Conservation (phyloP, 148 eudicot genomes). For the Spergularia marina region DNA sequence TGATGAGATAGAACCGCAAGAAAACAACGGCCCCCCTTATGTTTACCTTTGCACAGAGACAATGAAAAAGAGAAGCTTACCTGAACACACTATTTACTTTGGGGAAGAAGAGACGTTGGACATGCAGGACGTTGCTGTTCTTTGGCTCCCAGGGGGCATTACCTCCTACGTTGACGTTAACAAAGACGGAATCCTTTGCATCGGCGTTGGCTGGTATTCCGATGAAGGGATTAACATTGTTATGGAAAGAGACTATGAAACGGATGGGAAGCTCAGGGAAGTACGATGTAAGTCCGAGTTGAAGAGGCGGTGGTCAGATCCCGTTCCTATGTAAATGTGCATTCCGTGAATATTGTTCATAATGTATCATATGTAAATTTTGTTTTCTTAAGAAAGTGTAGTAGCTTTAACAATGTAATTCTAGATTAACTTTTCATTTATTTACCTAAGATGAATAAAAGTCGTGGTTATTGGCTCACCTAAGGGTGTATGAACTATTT, state of each 20-base stretch:
- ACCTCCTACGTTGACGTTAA: constrained; percentile 85
- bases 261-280: constrained; percentile 85
- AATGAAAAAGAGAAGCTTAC: constrained; percentile 76
- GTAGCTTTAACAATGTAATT: too few relatives aligned
- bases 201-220: constrained; percentile 98
- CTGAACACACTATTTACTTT: constrained; percentile 61
- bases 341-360: constrained; percentile 18
- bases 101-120: constrained; percentile 87
- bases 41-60: constrained; percentile 90
- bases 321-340: constrained; percentile 35
- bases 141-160: constrained; percentile 97
- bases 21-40: constrained; percentile 48
- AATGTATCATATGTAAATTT: neutral
- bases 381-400: neutral
- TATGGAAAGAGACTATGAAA: constrained; percentile 97
- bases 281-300: constrained; percentile 79
- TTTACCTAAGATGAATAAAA: too few relatives aligned
- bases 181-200: constrained; percentile 81
- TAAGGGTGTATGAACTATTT: too few relatives aligned
- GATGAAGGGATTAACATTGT: constrained; percentile 95
- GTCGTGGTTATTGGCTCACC: too few relatives aligned
- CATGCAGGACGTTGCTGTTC: constrained; percentile 76
- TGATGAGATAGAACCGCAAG: constrained; percentile 48
- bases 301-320: constrained; percentile 83
- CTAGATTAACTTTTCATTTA: too few relatives aligned